These are phyloP conservation scores for Colletotrichum sp. DNA, from an alignment of 2,329 filamentous ascomycete species.

Conservation along the genomic window DNA sequence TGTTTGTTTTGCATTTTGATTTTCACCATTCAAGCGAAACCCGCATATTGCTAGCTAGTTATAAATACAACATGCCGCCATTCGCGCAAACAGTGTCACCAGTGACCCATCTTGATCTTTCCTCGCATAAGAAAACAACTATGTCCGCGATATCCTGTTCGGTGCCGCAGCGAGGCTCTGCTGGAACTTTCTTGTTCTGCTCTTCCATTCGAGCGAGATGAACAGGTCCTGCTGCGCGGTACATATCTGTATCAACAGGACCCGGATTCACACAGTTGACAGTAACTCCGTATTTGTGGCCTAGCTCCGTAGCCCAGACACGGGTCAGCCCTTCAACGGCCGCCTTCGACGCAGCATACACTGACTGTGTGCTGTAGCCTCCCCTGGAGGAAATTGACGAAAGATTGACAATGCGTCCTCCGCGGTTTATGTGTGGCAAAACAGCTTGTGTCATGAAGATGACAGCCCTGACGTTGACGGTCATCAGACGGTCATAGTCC, in stretches of 20 bases:
- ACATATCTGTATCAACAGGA: constrained; percentile 27
- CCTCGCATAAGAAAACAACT: constrained; percentile 4
- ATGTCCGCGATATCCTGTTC: constrained; percentile 9
- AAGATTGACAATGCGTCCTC: constrained; percentile 37
- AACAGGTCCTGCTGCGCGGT: constrained; percentile 1
- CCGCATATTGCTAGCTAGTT: not conserved
- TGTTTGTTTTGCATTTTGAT: not conserved
- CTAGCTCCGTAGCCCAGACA: constrained; percentile 36
- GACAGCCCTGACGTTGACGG: constrained; percentile 5
- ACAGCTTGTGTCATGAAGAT: constrained; percentile 37
- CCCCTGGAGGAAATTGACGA: constrained; percentile 35
- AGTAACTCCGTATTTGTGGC: constrained; percentile 29
- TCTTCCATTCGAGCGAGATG: constrained; percentile 9
- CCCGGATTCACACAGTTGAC: constrained; percentile 38
- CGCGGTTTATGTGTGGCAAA: constrained; percentile 30
- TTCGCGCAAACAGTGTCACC: constrained; percentile 12
- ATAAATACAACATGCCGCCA: constrained; percentile 6
- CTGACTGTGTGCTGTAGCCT: constrained; percentile 30
- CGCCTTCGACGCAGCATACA: constrained; percentile 39
- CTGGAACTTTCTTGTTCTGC: constrained; percentile 1
- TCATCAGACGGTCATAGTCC: constrained; percentile 1
- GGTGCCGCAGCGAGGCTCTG: constrained; percentile 2
- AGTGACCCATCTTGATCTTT: constrained; percentile 9
- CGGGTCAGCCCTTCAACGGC: constrained; percentile 32
- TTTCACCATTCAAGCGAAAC: not conserved